These are phyloP conservation scores for Lachancea meyersii DNA, from an alignment of 805 yeast species.

Conservation along the genomic window DNA sequence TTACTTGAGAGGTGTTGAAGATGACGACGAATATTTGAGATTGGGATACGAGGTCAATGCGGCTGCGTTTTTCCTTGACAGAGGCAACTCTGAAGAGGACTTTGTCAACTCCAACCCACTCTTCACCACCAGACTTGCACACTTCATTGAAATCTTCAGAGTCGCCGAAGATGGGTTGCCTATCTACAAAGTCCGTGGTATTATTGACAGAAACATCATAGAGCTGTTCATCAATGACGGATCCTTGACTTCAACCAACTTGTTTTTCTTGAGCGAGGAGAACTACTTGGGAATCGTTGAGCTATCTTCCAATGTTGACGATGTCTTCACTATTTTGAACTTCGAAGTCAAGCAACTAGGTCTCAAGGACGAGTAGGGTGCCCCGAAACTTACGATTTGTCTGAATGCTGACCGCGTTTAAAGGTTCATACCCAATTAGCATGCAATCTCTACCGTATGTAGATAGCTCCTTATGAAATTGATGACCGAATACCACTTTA, in stretches of 20 bases:
- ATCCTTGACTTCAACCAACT: conserved; percentile 24
- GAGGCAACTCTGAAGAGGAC: conserved; percentile 20
- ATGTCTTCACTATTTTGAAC: conserved; percentile 9
- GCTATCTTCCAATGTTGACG: conserved; percentile 11
- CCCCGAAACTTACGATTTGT: neutral
- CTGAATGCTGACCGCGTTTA: too few relatives aligned
- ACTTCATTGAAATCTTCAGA: conserved; percentile 20
- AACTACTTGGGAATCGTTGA: conserved; percentile 15
- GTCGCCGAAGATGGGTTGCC: conserved; percentile 13
- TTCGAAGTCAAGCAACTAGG: conserved; percentile 11
- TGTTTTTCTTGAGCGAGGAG: conserved; percentile 27
- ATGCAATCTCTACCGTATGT: neutral
- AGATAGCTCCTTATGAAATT: neutral
- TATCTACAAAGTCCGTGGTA: conserved; percentile 26
- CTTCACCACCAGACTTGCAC: conserved; percentile 25
- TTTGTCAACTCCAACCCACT: conserved; percentile 24
- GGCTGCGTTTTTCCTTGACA: conserved; percentile 25
- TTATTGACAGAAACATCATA: conserved; percentile 29
- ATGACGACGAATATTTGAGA: conserved; percentile 18
- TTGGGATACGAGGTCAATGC: conserved; percentile 26
- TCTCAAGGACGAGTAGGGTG: neutral
- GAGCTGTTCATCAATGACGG: conserved; percentile 33
- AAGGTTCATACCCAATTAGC: too few relatives aligned
- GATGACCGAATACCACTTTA: too few relatives aligned
- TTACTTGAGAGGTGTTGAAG: conserved; percentile 15